These are phyloP conservation scores for Diplocarpon rosae DNA, from an alignment of 2,329 filamentous ascomycete species.

Conservation along the genomic window DNA sequence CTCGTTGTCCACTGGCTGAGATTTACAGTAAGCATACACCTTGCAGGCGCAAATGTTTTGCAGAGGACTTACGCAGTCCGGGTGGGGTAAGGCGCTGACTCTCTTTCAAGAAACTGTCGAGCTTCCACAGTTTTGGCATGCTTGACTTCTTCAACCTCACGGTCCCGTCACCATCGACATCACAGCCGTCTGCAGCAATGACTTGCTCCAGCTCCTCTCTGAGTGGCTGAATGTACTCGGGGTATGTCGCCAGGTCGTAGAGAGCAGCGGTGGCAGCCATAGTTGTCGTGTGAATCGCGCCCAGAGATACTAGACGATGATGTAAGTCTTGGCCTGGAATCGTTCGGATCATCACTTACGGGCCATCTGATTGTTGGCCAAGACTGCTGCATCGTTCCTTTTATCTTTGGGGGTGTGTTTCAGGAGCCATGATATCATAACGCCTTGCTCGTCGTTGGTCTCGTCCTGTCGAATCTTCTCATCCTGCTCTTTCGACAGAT, in stretches of 20 bases:
- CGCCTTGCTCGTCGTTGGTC: slow-evolving; percentile 17
- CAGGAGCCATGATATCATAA: slow-evolving; percentile 3
- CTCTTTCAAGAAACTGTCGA: slow-evolving; percentile 35
- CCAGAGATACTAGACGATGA: slow-evolving; percentile 31
- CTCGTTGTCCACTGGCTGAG: slow-evolving; percentile 8
- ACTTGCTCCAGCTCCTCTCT: slow-evolving; percentile 20
- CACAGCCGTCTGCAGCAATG: slow-evolving; percentile 33
- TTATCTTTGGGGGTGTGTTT: not conserved
- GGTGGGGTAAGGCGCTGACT: slow-evolving; percentile 29
- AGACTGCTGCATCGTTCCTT: not conserved
- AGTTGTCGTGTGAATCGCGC: slow-evolving; percentile 41
- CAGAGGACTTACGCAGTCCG: slow-evolving; percentile 19
- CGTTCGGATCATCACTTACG: slow-evolving; percentile 20
- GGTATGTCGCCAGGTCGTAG: slow-evolving; percentile 39
- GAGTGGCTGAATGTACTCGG: slow-evolving; percentile 31
- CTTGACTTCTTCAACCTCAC: slow-evolving; percentile 24
- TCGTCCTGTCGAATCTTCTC: not conserved
- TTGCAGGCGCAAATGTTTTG: not conserved
- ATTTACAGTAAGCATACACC: too few relatives aligned
- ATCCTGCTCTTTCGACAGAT: slow-evolving; percentile 6
- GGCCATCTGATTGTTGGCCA: not conserved
- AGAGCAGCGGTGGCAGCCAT: slow-evolving; percentile 37
- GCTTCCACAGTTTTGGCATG: slow-evolving; percentile 24
- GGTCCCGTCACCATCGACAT: slow-evolving; percentile 35
- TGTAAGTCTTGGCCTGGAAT: too few relatives aligned